Conservation (phyloP, 1,284 basidiomycete genomes). For the Volvariella volvacea region DNA sequence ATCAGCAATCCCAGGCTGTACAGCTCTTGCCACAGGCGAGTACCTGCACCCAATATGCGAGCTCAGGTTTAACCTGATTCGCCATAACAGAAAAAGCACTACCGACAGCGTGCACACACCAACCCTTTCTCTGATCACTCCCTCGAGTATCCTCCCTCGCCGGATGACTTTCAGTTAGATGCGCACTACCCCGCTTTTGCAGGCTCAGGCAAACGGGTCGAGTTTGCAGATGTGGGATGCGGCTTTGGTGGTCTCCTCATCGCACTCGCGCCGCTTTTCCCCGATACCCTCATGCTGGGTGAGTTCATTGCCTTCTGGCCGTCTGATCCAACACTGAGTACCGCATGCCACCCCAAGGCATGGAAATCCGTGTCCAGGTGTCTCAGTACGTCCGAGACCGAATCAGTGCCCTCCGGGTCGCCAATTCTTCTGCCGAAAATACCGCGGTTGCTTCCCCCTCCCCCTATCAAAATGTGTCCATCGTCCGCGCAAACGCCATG, state of each 20-base stretch:
- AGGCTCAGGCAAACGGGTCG: slow-evolving; percentile 59
- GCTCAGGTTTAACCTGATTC: not conserved
- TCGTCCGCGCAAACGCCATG: slow-evolving; percentile 96
- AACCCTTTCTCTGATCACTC: slow-evolving; percentile 98
- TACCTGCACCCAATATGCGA: too few species aligned
- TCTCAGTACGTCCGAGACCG: slow-evolving; percentile 96
- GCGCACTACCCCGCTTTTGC: slow-evolving; percentile 78
- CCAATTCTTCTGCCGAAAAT: slow-evolving; percentile 29
- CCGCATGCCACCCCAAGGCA: slow-evolving; percentile 52
- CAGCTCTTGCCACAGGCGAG: not conserved
- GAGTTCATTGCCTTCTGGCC: slow-evolving; percentile 21
- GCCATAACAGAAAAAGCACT: slow-evolving; percentile 79
- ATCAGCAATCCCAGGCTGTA: slow-evolving; percentile 3
- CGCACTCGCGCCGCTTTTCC: slow-evolving; percentile 85
- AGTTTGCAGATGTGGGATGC: slow-evolving; percentile 97
- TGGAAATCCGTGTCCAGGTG: slow-evolving; percentile 97
- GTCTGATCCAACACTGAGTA: too few species aligned
- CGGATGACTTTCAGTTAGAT: slow-evolving; percentile 79
- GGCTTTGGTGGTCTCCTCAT: slow-evolving; percentile 96
- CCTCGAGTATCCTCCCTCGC: slow-evolving; percentile 84
- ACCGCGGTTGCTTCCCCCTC: slow-evolving; percentile 16
- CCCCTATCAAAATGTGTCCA: slow-evolving; percentile 89
- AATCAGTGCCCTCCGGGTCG: slow-evolving; percentile 79
- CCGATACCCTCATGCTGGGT: slow-evolving; percentile 94
- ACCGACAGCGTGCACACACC: slow-evolving; percentile 95